Evolutionary conservation across 2,329 filamentous ascomycete genomes (phyloP).

Genomic region (Emmonsia crescens): DNA sequence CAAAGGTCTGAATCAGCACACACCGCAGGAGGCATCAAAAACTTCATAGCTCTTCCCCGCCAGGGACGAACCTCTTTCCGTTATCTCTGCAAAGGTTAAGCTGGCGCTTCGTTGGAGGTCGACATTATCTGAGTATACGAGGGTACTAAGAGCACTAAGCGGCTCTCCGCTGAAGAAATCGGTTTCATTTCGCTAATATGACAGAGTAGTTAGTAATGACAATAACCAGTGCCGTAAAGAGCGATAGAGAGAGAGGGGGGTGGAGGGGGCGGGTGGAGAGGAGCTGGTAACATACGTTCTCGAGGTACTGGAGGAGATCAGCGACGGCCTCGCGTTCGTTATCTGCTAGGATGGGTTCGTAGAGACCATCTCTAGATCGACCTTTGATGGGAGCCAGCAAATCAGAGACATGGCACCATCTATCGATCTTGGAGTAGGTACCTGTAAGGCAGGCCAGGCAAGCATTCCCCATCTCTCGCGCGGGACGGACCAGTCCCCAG

Average conservation of each 20-base stretch:
- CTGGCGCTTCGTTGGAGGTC: constrained; percentile 95
- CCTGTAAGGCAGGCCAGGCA: constrained; percentile 33
- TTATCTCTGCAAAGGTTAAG: constrained; percentile 97
- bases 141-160: constrained; percentile 80
- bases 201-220: constrained; percentile 13
- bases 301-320: constrained; percentile 86
- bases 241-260: constrained; percentile 22
- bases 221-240: constrained; percentile 5
- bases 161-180: constrained; percentile 98
- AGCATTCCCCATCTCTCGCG: constrained; percentile 19
- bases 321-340: constrained; percentile 95
- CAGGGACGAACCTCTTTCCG: constrained; percentile 65
- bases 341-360: constrained; percentile 82
- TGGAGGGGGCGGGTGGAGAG: constrained; percentile 5
- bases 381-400: constrained; percentile 42
- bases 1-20: constrained; percentile 5
- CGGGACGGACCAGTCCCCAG: background rate
- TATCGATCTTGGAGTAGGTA: constrained; percentile 23
- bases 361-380: constrained; percentile 68
- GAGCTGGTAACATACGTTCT: constrained; percentile 59
- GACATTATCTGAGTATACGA: constrained; percentile 98
- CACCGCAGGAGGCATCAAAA: constrained; percentile 7
- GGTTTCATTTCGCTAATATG: constrained; percentile 71
- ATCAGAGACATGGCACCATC: constrained; percentile 35
- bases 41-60: background rate